Evolutionary conservation across 345 rosid genomes (phyloP), one percentile per base, ranked within the genome.

Genomic region (Microcos paniculata): DNA sequence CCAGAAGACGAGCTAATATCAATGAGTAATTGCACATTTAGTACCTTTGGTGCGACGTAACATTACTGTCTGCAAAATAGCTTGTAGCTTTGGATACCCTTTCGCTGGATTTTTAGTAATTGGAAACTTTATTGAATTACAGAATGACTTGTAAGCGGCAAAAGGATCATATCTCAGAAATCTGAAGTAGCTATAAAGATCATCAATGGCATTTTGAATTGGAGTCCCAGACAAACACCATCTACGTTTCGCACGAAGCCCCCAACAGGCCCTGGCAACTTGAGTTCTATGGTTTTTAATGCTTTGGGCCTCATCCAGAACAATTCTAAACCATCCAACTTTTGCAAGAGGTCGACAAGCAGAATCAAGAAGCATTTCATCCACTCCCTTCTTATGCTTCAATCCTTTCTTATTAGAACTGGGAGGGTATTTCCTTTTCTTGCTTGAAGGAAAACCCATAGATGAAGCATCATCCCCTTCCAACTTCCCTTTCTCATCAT

Each of bases 191-290:
- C 99, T 96, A 79, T 96, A 96, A 23, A 96, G 97, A 80, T 96
- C 99, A 65, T 96, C 99, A 4, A 96, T 86, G 19, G 99, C 92
- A 85, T 96, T 96, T 87, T 96, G 99, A 77, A 96, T 87, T 62
- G 99, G 99, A 74, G 99, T 96, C 67, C 99, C 99, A 3, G 99
- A 96, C 82, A 96, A 89, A 85, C 99, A 96, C 99, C 99, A 96
- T 77, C 99, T 85, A 26, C 96, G 94, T 81, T 96, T 96, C 42
- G 99, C 97, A 28, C 99, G 97, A 80, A 95, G 99, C 35, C 96
- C 97, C 98, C 98, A 95, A 76, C 99, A 96, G 52, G 99, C 98
- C 78, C 98, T 90, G 53, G 99, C 99, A 69, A 89, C 97, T 80
- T 91, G 99, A 76, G 99, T 96, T 84, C 86, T 92, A 87, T 88